phyloP scores from a whole-genome alignment of 164 flowering plant genomes.

The Umbellularia californica region DNA sequence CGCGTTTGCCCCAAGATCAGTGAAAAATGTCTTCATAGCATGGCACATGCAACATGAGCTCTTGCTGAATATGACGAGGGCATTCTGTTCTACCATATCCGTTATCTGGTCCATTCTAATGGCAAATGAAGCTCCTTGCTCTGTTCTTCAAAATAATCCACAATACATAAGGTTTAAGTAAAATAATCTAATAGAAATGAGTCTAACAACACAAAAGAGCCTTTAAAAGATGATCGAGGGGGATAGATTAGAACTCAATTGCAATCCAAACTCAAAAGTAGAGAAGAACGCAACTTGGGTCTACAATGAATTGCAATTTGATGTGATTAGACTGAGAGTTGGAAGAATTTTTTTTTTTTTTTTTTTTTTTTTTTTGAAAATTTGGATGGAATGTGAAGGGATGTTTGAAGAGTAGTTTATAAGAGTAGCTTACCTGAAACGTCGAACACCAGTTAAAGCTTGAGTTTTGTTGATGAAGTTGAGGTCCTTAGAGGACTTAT shows the following conservation, averaged over 20 bases:
- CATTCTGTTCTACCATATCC: constrained; percentile 47
- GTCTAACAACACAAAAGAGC: background rate
- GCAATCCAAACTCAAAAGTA: background rate
- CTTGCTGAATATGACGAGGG: constrained; percentile 77
- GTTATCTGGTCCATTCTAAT: constrained; percentile 20
- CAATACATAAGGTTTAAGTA: no score
- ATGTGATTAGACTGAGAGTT: no score
- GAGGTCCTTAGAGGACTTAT: background rate
- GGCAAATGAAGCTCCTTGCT: no score
- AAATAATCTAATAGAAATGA: no score
- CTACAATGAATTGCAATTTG: no score
- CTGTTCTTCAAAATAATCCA: no score
- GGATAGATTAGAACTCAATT: background rate
- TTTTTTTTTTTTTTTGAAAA: background rate
- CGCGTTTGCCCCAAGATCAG: constrained; percentile 54
- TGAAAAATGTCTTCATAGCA: constrained; percentile 59
- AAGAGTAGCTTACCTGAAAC: background rate
- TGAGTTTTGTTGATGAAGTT: background rate
- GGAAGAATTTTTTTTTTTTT: background rate
- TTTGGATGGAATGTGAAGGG: background rate
- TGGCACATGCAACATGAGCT: constrained; percentile 78
- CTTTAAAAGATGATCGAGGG: background rate
- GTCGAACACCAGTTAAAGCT: background rate
- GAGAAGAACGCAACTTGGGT: background rate
- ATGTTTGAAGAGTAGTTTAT: background rate